phyloP scores from a whole-genome alignment of 345 rosid species.

The Reutealis trisperma region DNA sequence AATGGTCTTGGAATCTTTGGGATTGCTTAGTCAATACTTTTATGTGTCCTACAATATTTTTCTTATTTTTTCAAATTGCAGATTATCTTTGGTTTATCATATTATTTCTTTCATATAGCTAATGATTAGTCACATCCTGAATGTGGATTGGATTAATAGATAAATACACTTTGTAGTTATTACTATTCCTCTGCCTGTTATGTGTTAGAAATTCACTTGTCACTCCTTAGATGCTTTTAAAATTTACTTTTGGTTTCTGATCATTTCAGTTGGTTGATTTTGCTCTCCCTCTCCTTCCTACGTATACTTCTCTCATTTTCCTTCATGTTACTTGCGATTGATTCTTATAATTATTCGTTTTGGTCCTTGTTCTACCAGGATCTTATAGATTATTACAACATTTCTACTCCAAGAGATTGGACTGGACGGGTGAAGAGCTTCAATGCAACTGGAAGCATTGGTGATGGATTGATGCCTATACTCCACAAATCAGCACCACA shows the following conservation, averaged over 20 bases:
- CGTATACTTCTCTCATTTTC: background rate
- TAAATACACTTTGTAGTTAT: background rate
- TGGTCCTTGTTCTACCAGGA: slow-evolving; percentile 49
- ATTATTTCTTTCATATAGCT: background rate
- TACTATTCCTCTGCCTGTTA: background rate
- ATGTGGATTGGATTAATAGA: background rate
- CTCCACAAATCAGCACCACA: slow-evolving; percentile 98
- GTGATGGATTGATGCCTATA: slow-evolving; percentile 89
- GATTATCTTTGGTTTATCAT: background rate
- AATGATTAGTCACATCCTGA: background rate
- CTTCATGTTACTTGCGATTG: slow-evolving; percentile 1
- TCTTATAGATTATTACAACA: slow-evolving; percentile 89
- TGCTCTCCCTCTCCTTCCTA: background rate
- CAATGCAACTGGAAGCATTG: slow-evolving; percentile 86
- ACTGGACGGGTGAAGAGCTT: slow-evolving; percentile 88
- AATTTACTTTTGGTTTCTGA: background rate
- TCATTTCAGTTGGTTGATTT: background rate
- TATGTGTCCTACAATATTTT: background rate
- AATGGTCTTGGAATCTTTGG: background rate
- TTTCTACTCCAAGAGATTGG: slow-evolving; percentile 93
- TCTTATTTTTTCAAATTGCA: background rate
- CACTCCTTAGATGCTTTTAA: background rate
- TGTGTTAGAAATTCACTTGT: background rate
- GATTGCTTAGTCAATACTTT: background rate
- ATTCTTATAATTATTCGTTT: slow-evolving; percentile 14